Evolutionary conservation across 148 eudicot genomes (phyloP), one percentile per base, ranked within the genome.

Genomic region (Heliamphora exappendiculata): DNA sequence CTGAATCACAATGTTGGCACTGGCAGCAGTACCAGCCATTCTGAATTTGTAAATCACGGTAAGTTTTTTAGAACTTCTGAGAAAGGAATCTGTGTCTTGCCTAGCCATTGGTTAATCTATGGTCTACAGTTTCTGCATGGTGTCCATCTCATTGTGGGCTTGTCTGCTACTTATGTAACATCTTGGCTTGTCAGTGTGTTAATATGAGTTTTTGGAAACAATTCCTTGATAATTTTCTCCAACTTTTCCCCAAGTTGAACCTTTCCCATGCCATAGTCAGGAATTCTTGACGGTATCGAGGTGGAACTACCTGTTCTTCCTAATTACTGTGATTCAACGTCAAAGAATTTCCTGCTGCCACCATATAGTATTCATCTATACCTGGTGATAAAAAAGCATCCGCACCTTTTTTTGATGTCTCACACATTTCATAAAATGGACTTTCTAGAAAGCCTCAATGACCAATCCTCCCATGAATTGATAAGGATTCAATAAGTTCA

Each of bases 1-100:
- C 84, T 90, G 76, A 79, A 42, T 19, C 78, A 83, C 62, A 82
- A 73, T 76, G 72, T 78, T 10, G 82, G 75, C 78, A 44, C 89
- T 11, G 81, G 75, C 12, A 75, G 78, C 78, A 34, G 75, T 50
- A 87, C 82, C 70, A 73, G 67, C 57, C 79, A 79, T 66, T 67
- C 83, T 37, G 98, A 88, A 73, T 91, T 88, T 70, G 88, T 91
- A 44, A 93, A 93, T 75, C 90, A 89, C 73, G 96, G 98, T 64
- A 84, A 85, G 87, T 88, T 78, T 64, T 53, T 17, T 11, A 39
- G 6, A 16, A 16, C 1, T 60, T 57, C 12, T 17, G 5, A 7
- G 28, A 59, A 37, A 41, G 31, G 67, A 42, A 0, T 29, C 11
- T 2, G 3, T 47, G 37, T 47, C 29, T 29, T 51, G 33, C 51